Percentiles rank a stretch among this genome's conserved stretches.
Conservation (phyloP, 495 filamentous ascomycete species). For the Lasiosphaeria hispida region DNA sequence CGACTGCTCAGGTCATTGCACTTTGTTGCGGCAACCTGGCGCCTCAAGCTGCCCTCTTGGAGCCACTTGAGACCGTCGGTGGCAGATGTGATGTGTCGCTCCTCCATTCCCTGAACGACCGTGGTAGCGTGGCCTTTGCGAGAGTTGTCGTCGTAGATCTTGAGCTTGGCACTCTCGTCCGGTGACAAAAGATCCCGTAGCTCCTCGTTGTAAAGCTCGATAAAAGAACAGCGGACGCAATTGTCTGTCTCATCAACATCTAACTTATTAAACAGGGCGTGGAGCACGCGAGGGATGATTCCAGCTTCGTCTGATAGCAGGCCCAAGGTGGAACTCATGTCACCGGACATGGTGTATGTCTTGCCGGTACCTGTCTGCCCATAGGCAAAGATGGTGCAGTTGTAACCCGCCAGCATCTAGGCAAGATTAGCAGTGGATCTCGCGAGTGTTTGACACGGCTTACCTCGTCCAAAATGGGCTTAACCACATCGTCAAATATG, state of each 20-base stretch:
- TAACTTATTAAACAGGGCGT: constrained; percentile 81
- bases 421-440: constrained; percentile 11
- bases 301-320: constrained; percentile 87
- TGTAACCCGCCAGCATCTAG: constrained; percentile 93
- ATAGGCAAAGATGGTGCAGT: constrained; percentile 98
- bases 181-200: constrained; percentile 79
- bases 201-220: constrained; percentile 97
- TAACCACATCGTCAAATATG: constrained; percentile 91
- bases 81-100: constrained; percentile 83
- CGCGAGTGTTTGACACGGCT: constrained; percentile 15
- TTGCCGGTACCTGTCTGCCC: constrained; percentile 98
- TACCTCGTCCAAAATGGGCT: constrained; percentile 89
- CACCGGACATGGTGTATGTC: constrained; percentile 98
- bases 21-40: constrained; percentile 95
- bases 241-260: constrained; percentile 75
- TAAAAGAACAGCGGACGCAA: constrained; percentile 96
- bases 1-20: constrained; percentile 96
- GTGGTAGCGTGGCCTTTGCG: constrained; percentile 77
- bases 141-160: constrained; percentile 89
- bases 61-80: constrained; percentile 81
- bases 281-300: constrained; percentile 86
- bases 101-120: constrained; percentile 95
- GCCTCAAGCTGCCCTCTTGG: constrained; percentile 85
- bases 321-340: constrained; percentile 84
- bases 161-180: constrained; percentile 82